Conservation (phyloP, 768 basidiomycete species). For the Calocybe cyanea region DNA sequence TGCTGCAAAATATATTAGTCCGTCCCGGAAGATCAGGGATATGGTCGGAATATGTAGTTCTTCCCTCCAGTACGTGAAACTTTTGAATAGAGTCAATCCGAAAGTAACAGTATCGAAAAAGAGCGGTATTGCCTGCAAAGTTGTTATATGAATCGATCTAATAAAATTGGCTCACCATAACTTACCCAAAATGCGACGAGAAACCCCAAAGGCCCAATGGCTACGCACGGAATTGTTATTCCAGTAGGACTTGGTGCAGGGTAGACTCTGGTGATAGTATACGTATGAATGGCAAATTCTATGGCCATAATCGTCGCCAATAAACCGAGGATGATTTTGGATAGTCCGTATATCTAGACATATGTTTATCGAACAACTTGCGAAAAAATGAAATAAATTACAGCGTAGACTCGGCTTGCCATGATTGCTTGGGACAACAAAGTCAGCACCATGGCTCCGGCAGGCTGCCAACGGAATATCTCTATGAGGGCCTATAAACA, state of each 20-base stretch:
- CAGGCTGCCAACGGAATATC: slow-evolving; percentile 20
- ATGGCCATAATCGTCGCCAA: slow-evolving; percentile 12
- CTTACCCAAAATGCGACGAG: slow-evolving; percentile 22
- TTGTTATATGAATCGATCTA: too few relatives aligned
- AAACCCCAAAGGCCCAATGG: slow-evolving; percentile 19
- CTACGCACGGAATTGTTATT: slow-evolving; percentile 17
- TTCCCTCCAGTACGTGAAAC: slow-evolving; percentile 5
- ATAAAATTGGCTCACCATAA: background rate
- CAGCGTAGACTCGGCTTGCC: slow-evolving; percentile 22
- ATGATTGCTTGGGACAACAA: slow-evolving; percentile 23
- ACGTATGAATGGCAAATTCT: slow-evolving; percentile 15
- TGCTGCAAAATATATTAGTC: slow-evolving; percentile 21
- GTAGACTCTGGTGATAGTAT: slow-evolving; percentile 16
- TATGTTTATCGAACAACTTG: background rate
- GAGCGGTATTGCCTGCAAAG: slow-evolving; percentile 7
- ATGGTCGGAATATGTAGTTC: slow-evolving; percentile 4
- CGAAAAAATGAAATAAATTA: slow-evolving; percentile 1
- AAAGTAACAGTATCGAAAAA: slow-evolving; percentile 19
- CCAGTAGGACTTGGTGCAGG: slow-evolving; percentile 13
- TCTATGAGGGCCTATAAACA: slow-evolving; percentile 6
- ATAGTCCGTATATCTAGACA: slow-evolving; percentile 19
- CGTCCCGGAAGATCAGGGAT: slow-evolving; percentile 13
- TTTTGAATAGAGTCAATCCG: slow-evolving; percentile 5
- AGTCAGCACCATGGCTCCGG: slow-evolving; percentile 21
- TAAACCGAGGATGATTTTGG: slow-evolving; percentile 9